Base-by-base conservation (phyloP, 2,329 filamentous ascomycete species). In the Trichoderma koningii region DNA sequence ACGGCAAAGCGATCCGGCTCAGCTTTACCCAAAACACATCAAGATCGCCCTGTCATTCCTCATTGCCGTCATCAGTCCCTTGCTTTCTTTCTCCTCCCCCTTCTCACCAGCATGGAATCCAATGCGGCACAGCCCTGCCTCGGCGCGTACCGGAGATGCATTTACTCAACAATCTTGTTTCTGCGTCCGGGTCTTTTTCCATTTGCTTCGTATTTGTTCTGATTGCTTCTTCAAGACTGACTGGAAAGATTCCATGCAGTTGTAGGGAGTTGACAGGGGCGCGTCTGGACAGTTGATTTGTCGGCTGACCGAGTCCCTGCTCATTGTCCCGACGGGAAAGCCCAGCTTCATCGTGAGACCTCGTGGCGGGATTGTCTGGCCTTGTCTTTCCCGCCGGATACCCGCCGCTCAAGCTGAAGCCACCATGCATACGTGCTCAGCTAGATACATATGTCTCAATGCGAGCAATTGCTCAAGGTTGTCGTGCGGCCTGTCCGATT, bases 11-110 rank as follows among this genome's bases (percentile, higher is more conserved):
- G 23, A 38, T 41, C 17, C 51, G 9, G 7, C 10, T 51, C 48
- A 42, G 17, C 56, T n/a, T 61, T 51, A 9, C 47, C 57, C n/a
- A 61, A 61, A 61, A 52, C 57, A 61, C 45, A 47, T 28, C 57
- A 61, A 51, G 45, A 61, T 61, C 45, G 7, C 21, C 50, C 50
- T 47, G 34, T 61, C 57, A 21, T 26, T 26, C 34, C 47, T 61
- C 26, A 56, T 56, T 17, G 55, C 55, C 42, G 55, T 19, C 30
- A 34, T 28, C 42, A 45, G 5, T n/a, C 38, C 57, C 34, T 23
- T 52, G 47, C 38, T 44, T 52, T n/a, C 14, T 26, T 5, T 44
- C 44, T n/a, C 14, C 38, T 5, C 38, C 38, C 57, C 19, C 48
- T 44, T 14, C 34, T 14, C 34, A 38, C 48, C 52, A 17, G 34